phyloP scores from a whole-genome alignment of 1,284 basidiomycete genomes.

The Thelephora terrestris region DNA sequence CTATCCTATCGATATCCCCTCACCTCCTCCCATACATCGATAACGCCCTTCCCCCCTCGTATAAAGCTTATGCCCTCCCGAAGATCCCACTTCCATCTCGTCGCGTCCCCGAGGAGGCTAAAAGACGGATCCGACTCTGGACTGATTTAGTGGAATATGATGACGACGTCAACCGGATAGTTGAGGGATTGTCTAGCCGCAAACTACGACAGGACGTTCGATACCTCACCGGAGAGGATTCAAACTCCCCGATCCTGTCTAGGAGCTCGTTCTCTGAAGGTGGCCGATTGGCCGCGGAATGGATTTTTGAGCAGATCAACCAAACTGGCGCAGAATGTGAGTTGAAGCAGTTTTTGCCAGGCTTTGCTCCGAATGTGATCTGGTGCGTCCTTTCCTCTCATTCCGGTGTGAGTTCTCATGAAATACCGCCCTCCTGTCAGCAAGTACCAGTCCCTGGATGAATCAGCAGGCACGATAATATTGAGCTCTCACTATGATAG shows the following conservation, averaged over 20 bases:
- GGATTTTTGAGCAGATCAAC: conserved; percentile 67
- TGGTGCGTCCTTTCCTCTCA: conserved; percentile 37
- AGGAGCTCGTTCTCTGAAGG: conserved; percentile 73
- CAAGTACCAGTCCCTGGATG: conserved; percentile 38
- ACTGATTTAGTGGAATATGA: conserved; percentile 44
- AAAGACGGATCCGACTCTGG: conserved; percentile 38
- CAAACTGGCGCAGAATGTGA: conserved; percentile 63
- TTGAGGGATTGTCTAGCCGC: conserved; percentile 50
- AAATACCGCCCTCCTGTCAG: conserved; percentile 25
- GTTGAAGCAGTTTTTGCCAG: conserved; percentile 51
- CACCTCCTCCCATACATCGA: conserved; percentile 33
- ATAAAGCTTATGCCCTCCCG: conserved; percentile 48
- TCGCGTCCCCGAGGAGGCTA: conserved; percentile 40
- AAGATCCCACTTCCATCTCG: conserved; percentile 32
- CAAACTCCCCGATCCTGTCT: conserved; percentile 50
- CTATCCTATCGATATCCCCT: conserved; percentile 34
- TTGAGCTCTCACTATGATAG: conserved; percentile 81
- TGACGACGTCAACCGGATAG: conserved; percentile 47
- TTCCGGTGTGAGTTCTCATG: too few relatives aligned
- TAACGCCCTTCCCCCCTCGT: conserved; percentile 45
- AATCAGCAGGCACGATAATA: conserved; percentile 52
- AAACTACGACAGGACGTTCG: conserved; percentile 62
- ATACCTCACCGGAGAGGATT: conserved; percentile 76
- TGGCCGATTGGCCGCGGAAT: conserved; percentile 57
- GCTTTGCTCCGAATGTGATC: conserved; percentile 78